Base-by-base conservation (phyloP, 83 land plant species). In the Diphasiastrum complanatum region DNA sequence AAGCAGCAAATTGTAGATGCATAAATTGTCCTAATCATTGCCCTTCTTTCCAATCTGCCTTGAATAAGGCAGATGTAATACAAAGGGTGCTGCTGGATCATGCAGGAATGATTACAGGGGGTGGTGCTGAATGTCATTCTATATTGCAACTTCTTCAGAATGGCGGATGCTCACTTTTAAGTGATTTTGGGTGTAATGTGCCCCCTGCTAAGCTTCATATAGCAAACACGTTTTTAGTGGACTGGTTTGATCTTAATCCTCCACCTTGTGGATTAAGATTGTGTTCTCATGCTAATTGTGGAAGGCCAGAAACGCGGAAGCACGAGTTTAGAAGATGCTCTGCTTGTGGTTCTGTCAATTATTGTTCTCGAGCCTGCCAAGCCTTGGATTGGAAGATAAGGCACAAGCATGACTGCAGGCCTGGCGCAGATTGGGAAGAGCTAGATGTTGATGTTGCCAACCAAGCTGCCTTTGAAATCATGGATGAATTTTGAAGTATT, bases 121-220 rank as follows among this genome's bases (percentile, higher is more conserved):
- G 53, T 50, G 53, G 53, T 50, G 34, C 6, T 10, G 64, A 54
- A 4, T 19, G 35, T 30, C 65, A 66, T 29, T 16, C 70, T 5
- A 52, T 46, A 11, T 41, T 43, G 24, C 11, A 33, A 16, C 56
- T 70, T 38, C 60, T 63, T 27, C 70, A 70, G 19, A 37, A 48
- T 5, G 47, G 37, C 54, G 46, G 67, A 26, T 60, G 73, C 23
- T 48, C 73, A 2, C 22, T 70, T 47, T 60, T 70, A 3, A 70
- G 73, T 27, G 73, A 70, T 40, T 70, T 63, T 24, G 69, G 73
- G 14, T 70, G 69, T 36, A 70, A 70, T 23, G 68, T 70, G 3
- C 73, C 73, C 10, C 73, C 72, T 10, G 33, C 68, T 2, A 52
- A 70, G 69, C 57, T 52, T 3, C 69, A 70, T 31, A 27, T 52